Conservation (phyloP, 768 basidiomycete species). For the Phanerochaete carnosa region DNA sequence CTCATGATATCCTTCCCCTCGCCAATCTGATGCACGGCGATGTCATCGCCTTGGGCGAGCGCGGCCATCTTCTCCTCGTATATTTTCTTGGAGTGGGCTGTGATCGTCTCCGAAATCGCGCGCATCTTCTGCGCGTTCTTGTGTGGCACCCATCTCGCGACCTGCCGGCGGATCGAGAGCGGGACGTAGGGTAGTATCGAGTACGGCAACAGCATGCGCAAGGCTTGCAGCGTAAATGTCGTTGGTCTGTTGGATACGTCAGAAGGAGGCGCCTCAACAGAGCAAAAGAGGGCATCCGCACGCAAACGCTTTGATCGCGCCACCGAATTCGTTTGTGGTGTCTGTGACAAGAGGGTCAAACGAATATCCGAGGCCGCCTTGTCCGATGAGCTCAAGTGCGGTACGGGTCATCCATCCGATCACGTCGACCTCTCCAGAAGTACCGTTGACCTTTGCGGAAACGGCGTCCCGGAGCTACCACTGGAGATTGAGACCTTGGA, state of each 20-base stretch:
- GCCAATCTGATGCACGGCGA: constrained; percentile 10
- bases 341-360: constrained; percentile 9
- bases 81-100: constrained; percentile 10
- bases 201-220: neutral
- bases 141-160: constrained; percentile 14
- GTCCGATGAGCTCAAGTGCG: constrained; percentile 14
- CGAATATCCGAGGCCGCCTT: constrained; percentile 13
- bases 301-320: constrained; percentile 3
- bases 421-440: constrained; percentile 14
- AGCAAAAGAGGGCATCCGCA: neutral
- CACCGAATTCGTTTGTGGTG: neutral
- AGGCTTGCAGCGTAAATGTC: neutral
- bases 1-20: constrained; percentile 21
- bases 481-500: neutral
- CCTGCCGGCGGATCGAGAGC: neutral
- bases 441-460: neutral
- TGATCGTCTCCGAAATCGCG: constrained; percentile 9
- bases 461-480: neutral
- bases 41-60: constrained; percentile 13
- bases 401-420: constrained; percentile 15
- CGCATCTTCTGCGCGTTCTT: constrained; percentile 9
- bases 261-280: neutral
- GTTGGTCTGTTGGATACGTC: neutral
- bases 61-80: constrained; percentile 17
- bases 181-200: neutral